Conservation (phyloP, 768 basidiomycete species). For the Hebeloma cylindrosporum region DNA sequence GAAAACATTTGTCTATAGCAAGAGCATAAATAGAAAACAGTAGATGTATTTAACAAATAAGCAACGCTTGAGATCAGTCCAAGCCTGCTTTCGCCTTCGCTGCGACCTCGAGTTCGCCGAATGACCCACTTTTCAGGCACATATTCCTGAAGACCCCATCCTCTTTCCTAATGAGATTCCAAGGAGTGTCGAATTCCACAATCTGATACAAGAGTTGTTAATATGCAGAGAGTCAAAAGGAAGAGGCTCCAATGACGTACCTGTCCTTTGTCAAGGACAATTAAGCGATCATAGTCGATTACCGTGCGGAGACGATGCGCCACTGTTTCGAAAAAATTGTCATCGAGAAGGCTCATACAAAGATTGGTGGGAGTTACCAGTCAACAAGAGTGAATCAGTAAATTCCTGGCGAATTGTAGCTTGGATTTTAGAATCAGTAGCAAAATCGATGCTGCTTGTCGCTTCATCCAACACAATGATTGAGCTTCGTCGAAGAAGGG, state of each 20-base stretch:
- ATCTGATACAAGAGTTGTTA: slow-evolving; percentile 30
- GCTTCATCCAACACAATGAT: slow-evolving; percentile 84
- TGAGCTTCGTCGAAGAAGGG: slow-evolving; percentile 66
- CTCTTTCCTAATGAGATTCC: slow-evolving; percentile 61
- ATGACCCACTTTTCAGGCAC: slow-evolving; percentile 72
- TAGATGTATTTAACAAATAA: no score
- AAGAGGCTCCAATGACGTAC: slow-evolving; percentile 34
- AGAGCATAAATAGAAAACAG: no score
- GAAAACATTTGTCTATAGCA: no score
- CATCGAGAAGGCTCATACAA: background rate
- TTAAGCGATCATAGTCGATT: slow-evolving; percentile 77
- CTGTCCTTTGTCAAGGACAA: slow-evolving; percentile 74
- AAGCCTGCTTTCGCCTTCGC: slow-evolving; percentile 46
- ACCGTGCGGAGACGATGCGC: slow-evolving; percentile 77
- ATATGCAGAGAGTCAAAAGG: background rate
- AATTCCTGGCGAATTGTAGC: slow-evolving; percentile 87
- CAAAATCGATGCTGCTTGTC: slow-evolving; percentile 84
- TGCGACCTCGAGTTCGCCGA: slow-evolving; percentile 54
- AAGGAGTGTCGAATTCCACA: slow-evolving; percentile 71
- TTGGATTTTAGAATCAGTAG: slow-evolving; percentile 90
- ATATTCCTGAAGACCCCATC: slow-evolving; percentile 67
- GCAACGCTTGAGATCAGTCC: no score
- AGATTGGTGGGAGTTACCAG: slow-evolving; percentile 45
- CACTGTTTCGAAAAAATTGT: slow-evolving; percentile 35
- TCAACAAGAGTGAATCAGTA: slow-evolving; percentile 68